Base-by-base conservation (phyloP, 345 rosid genomes). In the Cardamine occulta region DNA sequence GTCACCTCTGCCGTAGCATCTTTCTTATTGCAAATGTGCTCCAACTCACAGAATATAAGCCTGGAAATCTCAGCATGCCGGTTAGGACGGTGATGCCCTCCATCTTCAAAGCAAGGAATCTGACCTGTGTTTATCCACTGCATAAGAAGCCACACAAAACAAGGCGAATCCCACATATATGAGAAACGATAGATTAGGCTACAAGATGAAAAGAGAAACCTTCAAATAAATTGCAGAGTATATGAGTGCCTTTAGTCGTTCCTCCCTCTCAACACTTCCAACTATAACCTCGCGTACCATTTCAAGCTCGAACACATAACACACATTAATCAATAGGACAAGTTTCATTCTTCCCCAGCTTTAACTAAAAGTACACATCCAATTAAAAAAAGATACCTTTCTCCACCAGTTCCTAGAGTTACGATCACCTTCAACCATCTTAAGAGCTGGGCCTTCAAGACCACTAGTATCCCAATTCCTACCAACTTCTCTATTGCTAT, bases 91-190 rank as follows among this genome's bases (percentile, higher is more conserved):
- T 86, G 96, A 81, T 95, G 99, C 55, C 97, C 97, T 69, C 99
- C 99, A 80, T 81, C 99, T 86, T 95, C 99, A 70, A 89, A 92
- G 78, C 99, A 95, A 67, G 97, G 97, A 80, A 95, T 88, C 84
- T 95, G 93, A 61, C 99, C 99, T 13, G 89, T 95, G 85, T 92
- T 89, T 78, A 95, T 92, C 99, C 99, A 95, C 99, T 95, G 93
- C 83, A 87, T 9, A 83, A 64, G 19, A 84, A 70, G 53, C 79
- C 81, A 55, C 23, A 55, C 24, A 49, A 60, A 74, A 57, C 72
- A 61, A 70, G 55, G 45, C 72, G 28, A 73, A 28, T 56, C 28
- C 17, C 42, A 59, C 14, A 62, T 13, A 11, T n/a, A 29, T 24
- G 28, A 8, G 32, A 39, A 52, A 52, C 60, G 61, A 47, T 59